Base-by-base conservation (phyloP, 1,284 basidiomycete genomes). In the Anthracocystis walkeri region DNA sequence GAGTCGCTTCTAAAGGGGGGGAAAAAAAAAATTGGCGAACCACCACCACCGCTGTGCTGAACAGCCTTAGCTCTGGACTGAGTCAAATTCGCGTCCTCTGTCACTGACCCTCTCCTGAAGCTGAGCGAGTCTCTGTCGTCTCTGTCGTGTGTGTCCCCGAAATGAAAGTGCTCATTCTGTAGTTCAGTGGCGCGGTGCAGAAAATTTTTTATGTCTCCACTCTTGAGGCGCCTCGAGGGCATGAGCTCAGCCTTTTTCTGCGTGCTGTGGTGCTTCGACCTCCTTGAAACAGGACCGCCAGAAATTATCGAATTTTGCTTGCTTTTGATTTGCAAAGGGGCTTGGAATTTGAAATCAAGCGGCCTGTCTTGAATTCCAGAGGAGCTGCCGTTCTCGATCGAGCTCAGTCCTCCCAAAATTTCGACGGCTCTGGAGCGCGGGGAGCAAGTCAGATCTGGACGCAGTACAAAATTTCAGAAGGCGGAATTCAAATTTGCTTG, bases 1-100 rank as follows among this genome's bases (percentile, higher is more conserved):
- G 50, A 71, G 62, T 71, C 58, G 48, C 46, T 38, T 6, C 3
- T 4, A 16, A 10, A 46, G 14, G 25, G 23, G 8, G 4, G 25
- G 53, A 60, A 46, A 46, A 46, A 46, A 46, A 41, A 41, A 46
- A 27, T 0, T 29, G 7, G 45, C 45, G 16, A 20, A 6, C 14
- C 23, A 14, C 25, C 25, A 20, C 42, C 10, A 21, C 27, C 5
- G 10, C 8, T 20, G 27, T 20, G 33, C n/a, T 42, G 14, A 5
- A 29, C 29, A 29, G 29, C 29, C 29, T 29, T 29, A 29, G 29
- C 29, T 31, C 20, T 38, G 31, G n/a, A n/a, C n/a, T n/a, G n/a
- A n/a, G n/a, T n/a, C n/a, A n/a, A n/a, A n/a, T n/a, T n/a, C n/a
- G n/a, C n/a, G n/a, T n/a, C n/a, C n/a, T n/a, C n/a, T n/a, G n/a